phyloP scores from a whole-genome alignment of 2,329 filamentous ascomycete species.

The Tolypocladium nubicola region DNA sequence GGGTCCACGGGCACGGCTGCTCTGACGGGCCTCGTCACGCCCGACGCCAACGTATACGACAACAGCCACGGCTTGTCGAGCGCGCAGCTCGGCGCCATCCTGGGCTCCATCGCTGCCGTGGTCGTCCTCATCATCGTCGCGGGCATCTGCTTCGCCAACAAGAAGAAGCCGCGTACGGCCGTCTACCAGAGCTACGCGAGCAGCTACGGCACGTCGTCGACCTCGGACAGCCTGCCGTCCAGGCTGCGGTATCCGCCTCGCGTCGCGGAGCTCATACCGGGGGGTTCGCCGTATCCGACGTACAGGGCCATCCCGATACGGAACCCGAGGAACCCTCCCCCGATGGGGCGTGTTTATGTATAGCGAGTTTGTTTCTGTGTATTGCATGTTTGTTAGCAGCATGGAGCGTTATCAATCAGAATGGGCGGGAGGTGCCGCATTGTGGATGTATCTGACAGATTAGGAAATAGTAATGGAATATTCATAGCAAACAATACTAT shows the following conservation, averaged over 20 bases:
- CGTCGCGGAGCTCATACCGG: conserved; percentile 17
- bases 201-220: not conserved
- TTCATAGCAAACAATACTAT: not conserved
- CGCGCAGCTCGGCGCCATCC: conserved; percentile 28
- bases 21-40: not conserved
- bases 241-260: conserved; percentile 8
- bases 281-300: conserved; percentile 20
- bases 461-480: not conserved
- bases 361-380: not conserved
- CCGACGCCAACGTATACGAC: conserved; percentile 1
- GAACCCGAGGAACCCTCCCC: conserved; percentile 14
- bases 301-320: conserved; percentile 21
- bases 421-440: not conserved
- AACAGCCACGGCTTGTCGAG: conserved; percentile 15
- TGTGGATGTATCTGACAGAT: not conserved
- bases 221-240: not conserved
- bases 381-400: not conserved
- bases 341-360: not conserved
- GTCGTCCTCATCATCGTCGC: conserved; percentile 22
- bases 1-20: not conserved
- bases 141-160: conserved; percentile 16
- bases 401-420: not conserved
- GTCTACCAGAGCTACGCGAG: not conserved
- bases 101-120: conserved; percentile 27
- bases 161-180: not conserved